Base-by-base conservation (phyloP, 2,329 filamentous ascomycete genomes). In the Exophiala sp. region DNA sequence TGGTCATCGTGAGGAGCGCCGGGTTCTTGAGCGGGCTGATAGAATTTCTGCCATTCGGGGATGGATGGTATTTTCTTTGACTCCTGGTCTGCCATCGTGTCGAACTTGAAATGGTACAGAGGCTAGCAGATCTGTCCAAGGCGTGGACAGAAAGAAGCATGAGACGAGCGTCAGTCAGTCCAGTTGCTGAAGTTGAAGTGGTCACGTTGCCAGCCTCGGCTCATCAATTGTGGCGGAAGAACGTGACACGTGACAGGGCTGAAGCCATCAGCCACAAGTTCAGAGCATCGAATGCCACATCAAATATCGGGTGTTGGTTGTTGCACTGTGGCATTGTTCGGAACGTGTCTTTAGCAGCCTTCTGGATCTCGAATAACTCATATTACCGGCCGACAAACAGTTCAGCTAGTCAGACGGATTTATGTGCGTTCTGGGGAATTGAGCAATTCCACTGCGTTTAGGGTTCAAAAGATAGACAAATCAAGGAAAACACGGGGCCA, bases 31-130 rank as follows among this genome's bases (percentile, higher is more conserved):
- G 72, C 40, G 13, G 40, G 30, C 30, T 48, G 22, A 29, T 34
- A 35, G 32, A 38, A 35, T 27, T 59, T 63, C 54, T 72, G 70
- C 70, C 70, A 72, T 52, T 61, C 55, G 13, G 69, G 69, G 34
- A 71, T 70, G 9, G 66, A 64, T 10, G 62, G 46, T 5, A 53
- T 39, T 48, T 67, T 70, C 30, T 34, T 48, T n/a, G 63, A 51
- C 29, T 62, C 56, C 3, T 61, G 53, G 49, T 65, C 65, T 23
- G 66, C 57, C 68, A 70, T 71, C 9, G 14, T 37, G 18, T 21
- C 37, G 23, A n/a, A 39, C 16, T 41, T 22, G 19, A 6, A 27
- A 10, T 27, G 10, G 5, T 19, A 5, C 13, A 32, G 13, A n/a
- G 21, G 40, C 9, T 29, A 23, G 13, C 9, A 42, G 7, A 27